phyloP scores from a whole-genome alignment of 2,329 filamentous ascomycete species.

The Raffaelea arxii region DNA sequence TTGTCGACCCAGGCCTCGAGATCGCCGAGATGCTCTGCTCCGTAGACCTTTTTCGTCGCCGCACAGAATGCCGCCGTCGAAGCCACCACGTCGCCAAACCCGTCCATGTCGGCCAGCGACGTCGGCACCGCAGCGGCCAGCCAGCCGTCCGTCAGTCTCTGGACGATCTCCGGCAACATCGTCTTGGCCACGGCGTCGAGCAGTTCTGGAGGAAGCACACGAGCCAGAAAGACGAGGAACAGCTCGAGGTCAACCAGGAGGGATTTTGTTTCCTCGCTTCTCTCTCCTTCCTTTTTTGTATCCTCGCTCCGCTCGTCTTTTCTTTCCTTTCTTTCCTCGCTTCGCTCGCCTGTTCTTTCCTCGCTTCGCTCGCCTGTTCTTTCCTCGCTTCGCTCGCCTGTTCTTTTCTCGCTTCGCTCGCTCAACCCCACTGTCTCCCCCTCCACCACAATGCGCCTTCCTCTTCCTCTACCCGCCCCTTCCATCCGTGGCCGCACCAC shows the following conservation, averaged over 20 bases:
- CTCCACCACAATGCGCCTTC: no score
- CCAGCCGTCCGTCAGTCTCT: conserved; percentile 62
- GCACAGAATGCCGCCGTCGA: conserved; percentile 56
- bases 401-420: no score
- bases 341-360: no score
- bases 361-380: no score
- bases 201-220: conserved; percentile 43
- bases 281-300: no score
- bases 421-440: no score
- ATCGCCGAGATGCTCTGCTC: conserved; percentile 46
- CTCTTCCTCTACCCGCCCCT: no score
- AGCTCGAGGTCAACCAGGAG: conserved; percentile 45
- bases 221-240: conserved; percentile 41
- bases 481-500: conserved; percentile 53
- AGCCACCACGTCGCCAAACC: conserved; percentile 62
- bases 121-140: conserved; percentile 68
- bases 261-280: conserved; percentile 35
- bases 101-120: conserved; percentile 58
- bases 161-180: conserved; percentile 60
- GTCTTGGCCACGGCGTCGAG: conserved; percentile 53
- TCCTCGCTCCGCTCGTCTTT: no score
- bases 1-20: conserved; percentile 69
- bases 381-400: no score
- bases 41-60: no score
- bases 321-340: no score